These are phyloP conservation scores for Solanum sitiens DNA, from an alignment of 257 asterid species.

Conservation along the genomic window DNA sequence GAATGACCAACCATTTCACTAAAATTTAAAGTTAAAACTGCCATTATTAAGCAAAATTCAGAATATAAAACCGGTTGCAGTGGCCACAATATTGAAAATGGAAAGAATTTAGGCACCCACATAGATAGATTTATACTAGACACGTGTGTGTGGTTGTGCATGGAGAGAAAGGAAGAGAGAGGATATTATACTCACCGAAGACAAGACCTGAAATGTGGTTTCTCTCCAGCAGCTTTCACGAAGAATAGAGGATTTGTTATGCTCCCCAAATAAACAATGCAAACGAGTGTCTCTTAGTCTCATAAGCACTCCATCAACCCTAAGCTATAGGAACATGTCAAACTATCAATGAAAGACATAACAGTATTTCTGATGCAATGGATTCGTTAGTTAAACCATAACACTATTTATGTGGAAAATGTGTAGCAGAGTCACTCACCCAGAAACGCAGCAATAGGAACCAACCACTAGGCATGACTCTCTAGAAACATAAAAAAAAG, in stretches of 20 bases:
- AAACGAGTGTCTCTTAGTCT: constrained; percentile 95
- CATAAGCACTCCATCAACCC: constrained; percentile 98
- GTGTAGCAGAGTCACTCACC: constrained; percentile 48
- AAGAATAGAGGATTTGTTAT: constrained; percentile 46
- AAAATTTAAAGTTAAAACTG: not conserved
- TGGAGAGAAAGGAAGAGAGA: not conserved
- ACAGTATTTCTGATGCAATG: not conserved
- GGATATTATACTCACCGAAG: constrained; percentile 35
- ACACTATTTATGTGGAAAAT: not conserved
- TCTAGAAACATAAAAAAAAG: constrained; percentile 41
- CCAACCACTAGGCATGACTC: constrained; percentile 99
- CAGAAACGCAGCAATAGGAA: constrained; percentile 92
- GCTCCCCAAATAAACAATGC: constrained; percentile 61
- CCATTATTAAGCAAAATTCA: not conserved
- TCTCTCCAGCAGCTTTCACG: constrained; percentile 92
- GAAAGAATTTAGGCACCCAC: not conserved
- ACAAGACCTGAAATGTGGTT: constrained; percentile 55
- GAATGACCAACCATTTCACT: not conserved
- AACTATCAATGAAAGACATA: not conserved
- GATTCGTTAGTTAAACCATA: not conserved
- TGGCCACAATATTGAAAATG: not conserved
- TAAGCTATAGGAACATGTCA: constrained; percentile 42
- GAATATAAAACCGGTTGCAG: not conserved
- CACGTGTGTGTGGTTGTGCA: not conserved
- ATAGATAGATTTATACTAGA: not conserved